Evolutionary conservation across 2,329 filamentous ascomycete species (phyloP).

Genomic region (Diaporthe sp.): DNA sequence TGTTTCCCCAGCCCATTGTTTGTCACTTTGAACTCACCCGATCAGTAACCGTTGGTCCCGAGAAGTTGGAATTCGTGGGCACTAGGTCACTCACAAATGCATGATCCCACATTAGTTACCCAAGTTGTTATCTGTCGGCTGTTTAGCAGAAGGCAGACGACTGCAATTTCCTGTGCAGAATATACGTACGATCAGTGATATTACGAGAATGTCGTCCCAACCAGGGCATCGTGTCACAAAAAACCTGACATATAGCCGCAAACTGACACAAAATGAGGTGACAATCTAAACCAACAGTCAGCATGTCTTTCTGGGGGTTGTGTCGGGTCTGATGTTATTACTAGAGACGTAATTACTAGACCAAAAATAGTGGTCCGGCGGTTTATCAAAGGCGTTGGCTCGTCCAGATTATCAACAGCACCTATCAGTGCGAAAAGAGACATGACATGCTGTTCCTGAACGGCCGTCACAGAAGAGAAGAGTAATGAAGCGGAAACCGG

Average conservation of each 20-base stretch:
- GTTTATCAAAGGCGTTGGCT: slow-evolving; percentile 34
- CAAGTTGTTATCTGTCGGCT: slow-evolving; percentile 30
- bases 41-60: not conserved
- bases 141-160: not conserved
- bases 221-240: slow-evolving; percentile 39
- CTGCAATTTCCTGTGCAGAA: not conserved
- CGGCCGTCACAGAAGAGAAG: not conserved
- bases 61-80: no score
- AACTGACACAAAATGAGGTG: slow-evolving; percentile 29
- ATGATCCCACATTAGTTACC: slow-evolving; percentile 38
- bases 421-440: slow-evolving; percentile 38
- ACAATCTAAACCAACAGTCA: slow-evolving; percentile 9
- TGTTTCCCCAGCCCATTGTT: slow-evolving; percentile 34
- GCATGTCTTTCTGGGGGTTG: not conserved
- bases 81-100: slow-evolving; percentile 17
- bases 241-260: slow-evolving; percentile 36
- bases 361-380: slow-evolving; percentile 30
- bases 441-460: slow-evolving; percentile 33
- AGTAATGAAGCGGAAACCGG: not conserved
- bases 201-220: slow-evolving; percentile 37
- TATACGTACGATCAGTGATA: slow-evolving; percentile 30
- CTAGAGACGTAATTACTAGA: slow-evolving; percentile 32
- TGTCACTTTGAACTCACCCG: slow-evolving; percentile 2
- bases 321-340: not conserved
- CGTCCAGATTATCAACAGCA: slow-evolving; percentile 36